A percentile compares a stretch with the other conserved stretches of the same genome.
These are phyloP conservation scores for Micromonas commoda DNA, from an alignment of 139 green algal species.

Conservation along the genomic window DNA sequence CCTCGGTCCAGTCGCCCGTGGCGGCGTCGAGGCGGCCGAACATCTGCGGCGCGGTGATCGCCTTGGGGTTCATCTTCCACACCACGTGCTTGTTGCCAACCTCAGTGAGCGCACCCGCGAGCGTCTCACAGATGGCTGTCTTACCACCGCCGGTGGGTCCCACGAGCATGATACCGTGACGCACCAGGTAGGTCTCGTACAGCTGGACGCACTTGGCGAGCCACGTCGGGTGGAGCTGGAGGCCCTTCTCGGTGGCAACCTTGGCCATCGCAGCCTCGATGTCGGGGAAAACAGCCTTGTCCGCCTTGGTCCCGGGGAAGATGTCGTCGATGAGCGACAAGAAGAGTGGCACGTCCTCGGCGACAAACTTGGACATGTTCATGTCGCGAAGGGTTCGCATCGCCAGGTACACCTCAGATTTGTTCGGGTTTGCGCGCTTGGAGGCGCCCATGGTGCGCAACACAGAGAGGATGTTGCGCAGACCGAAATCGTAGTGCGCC, in stretches of 20 bases:
- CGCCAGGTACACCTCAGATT: conserved; percentile 65
- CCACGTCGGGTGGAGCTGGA: conserved; percentile 47
- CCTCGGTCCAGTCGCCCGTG: conserved; percentile 77
- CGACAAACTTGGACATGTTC: conserved; percentile 84
- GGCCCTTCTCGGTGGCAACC: conserved; percentile 46
- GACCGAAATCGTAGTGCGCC: conserved; percentile 80
- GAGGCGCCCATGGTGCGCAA: conserved; percentile 71
- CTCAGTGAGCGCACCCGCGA: conserved; percentile 66
- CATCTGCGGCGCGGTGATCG: conserved; percentile 56
- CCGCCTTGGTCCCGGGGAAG: conserved; percentile 51
- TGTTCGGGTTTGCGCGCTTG: conserved; percentile 64
- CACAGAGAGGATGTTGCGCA: conserved; percentile 68
- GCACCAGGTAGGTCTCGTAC: conserved; percentile 75
- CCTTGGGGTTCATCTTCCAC: conserved; percentile 72
- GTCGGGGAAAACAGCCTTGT: conserved; percentile 51
- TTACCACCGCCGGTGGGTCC: conserved; percentile 78
- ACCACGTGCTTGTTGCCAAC: conserved; percentile 67
- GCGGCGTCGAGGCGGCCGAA: conserved; percentile 70
- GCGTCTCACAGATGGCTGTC: conserved; percentile 71
- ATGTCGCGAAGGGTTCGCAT: conserved; percentile 82
- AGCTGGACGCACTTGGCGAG: conserved; percentile 80
- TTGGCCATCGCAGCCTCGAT: conserved; percentile 79
- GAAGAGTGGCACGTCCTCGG: conserved; percentile 79
- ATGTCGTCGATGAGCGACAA: conserved; percentile 69
- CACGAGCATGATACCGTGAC: conserved; percentile 81